Evolutionary conservation across 768 basidiomycete genomes (phyloP).

Genomic region (Infundibulicybe gibba): DNA sequence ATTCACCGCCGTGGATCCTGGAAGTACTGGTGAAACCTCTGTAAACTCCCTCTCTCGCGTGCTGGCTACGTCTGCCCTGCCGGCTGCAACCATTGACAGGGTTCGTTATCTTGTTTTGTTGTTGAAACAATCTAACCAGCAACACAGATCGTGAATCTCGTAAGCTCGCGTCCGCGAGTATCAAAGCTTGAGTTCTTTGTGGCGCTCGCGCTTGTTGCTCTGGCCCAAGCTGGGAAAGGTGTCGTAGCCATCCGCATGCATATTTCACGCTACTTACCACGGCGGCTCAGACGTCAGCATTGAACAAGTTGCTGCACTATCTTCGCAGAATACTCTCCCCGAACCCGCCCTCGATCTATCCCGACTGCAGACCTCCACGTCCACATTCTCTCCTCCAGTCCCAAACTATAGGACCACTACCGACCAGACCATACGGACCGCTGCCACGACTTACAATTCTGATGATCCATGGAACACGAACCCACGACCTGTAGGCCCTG

Average conservation of each 20-base stretch:
- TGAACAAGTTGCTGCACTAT: constrained; percentile 74
- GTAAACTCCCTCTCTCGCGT: constrained; percentile 81
- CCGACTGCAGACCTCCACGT: constrained; percentile 48
- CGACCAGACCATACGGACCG: constrained; percentile 31
- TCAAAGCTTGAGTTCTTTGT: constrained; percentile 92
- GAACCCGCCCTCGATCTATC: constrained; percentile 68
- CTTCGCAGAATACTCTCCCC: constrained; percentile 75
- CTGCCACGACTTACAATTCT: constrained; percentile 50
- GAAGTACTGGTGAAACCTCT: constrained; percentile 71
- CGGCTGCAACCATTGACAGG: constrained; percentile 80
- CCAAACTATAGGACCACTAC: constrained; percentile 42
- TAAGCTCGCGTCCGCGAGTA: constrained; percentile 75
- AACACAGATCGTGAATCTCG: constrained; percentile 84
- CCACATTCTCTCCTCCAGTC: constrained; percentile 40
- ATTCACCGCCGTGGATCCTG: constrained; percentile 71
- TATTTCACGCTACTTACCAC: constrained; percentile 2
- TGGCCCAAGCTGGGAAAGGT: constrained; percentile 85
- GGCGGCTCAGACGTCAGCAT: constrained; percentile 63
- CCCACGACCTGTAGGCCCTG: constrained; percentile 26
- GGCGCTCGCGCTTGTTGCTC: constrained; percentile 80
- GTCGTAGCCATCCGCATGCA: constrained; percentile 5
- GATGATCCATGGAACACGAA: constrained; percentile 68
- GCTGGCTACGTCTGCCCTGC: constrained; percentile 70
- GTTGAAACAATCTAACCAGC: neutral
- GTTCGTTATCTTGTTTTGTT: constrained; percentile 34